These are phyloP conservation scores for Boletus coccyginus DNA, from an alignment of 768 basidiomycete species.

Conservation along the genomic window DNA sequence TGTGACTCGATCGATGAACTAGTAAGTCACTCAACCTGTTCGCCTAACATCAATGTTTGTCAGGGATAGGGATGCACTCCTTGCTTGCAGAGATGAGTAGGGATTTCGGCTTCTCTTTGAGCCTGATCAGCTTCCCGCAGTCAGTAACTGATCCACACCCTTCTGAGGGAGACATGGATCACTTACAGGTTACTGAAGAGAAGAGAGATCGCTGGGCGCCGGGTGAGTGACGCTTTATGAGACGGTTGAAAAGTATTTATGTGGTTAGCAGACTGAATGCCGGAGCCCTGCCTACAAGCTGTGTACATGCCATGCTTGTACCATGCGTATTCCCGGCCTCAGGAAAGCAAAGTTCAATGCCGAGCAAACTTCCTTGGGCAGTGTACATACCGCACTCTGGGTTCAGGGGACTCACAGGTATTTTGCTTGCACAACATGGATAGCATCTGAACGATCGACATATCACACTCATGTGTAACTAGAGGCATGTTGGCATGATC, in stretches of 20 bases:
- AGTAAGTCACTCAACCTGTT: conserved; percentile 12
- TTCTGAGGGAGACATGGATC: background rate
- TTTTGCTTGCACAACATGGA: background rate
- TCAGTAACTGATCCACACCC: background rate
- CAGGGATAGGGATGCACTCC: background rate
- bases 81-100: background rate
- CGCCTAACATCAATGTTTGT: background rate
- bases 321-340: too few species aligned
- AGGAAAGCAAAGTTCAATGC: too few species aligned
- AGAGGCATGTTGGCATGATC: background rate
- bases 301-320: background rate
- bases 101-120: background rate
- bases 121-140: background rate
- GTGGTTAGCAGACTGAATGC: background rate
- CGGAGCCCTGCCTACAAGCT: background rate
- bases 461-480: too few species aligned
- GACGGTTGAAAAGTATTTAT: background rate
- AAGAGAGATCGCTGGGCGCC: background rate
- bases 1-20: background rate
- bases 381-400: too few species aligned
- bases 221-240: background rate
- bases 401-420: too few species aligned
- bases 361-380: too few species aligned
- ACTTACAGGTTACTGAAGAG: conserved; percentile 7
- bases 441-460: too few species aligned